Percentiles rank a stretch among this genome's conserved stretches.
phyloP scores from a whole-genome alignment of 352 stramenopile species.

The Achlya hypogyna region DNA sequence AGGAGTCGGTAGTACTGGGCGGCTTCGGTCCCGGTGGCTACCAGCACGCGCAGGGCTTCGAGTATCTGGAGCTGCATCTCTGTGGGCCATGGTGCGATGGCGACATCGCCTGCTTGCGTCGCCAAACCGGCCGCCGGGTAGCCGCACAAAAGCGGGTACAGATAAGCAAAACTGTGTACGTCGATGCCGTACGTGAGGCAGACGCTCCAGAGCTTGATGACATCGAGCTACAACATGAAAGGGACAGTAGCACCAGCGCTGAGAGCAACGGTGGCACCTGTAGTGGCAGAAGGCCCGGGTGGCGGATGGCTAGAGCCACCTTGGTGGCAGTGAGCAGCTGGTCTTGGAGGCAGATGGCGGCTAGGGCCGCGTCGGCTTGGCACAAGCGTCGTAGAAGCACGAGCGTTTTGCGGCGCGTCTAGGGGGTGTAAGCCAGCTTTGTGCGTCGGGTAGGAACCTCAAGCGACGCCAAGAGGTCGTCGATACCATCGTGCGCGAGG shows the following conservation, averaged over 20 bases:
- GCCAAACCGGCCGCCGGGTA: conserved; percentile 24
- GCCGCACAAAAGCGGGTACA: conserved; percentile 44
- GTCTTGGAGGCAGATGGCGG: neutral
- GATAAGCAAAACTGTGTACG: conserved; percentile 57
- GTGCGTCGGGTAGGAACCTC: neutral
- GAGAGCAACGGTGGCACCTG: neutral
- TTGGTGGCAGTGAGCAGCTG: conserved; percentile 17
- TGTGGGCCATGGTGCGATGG: conserved; percentile 3
- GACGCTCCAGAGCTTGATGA: conserved; percentile 50
- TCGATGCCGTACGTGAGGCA: conserved; percentile 55
- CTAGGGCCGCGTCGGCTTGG: conserved; percentile 13
- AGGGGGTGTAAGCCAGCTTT: neutral
- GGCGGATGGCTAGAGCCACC: conserved; percentile 8
- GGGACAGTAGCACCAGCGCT: too few species aligned
- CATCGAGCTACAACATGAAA: conserved; percentile 39
- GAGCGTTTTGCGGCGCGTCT: conserved; percentile 12
- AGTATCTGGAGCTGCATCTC: conserved; percentile 9
- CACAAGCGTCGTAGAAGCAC: conserved; percentile 23
- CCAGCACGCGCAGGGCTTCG: neutral
- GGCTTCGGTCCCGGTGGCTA: neutral
- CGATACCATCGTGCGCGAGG: neutral
- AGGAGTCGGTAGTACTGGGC: conserved; percentile 7
- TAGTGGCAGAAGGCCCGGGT: neutral
- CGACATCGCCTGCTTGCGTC: neutral
- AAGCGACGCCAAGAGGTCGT: neutral